phyloP scores from a whole-genome alignment of 306 rosid species.

The Citrullus colocynthis region DNA sequence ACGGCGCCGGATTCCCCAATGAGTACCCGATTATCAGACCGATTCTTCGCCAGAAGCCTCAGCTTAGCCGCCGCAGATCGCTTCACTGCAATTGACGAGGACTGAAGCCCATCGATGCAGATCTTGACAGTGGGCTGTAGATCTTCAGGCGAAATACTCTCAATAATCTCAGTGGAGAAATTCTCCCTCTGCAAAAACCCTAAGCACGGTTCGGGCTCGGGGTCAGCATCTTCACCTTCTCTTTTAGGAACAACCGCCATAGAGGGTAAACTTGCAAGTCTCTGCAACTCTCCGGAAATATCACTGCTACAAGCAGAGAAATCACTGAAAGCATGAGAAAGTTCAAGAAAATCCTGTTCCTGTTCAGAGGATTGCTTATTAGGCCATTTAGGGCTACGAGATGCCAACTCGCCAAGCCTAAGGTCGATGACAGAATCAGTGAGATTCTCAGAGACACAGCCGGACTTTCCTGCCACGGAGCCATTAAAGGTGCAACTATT shows the following conservation, averaged over 20 bases:
- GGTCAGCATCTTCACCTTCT: not conserved
- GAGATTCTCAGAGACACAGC: constrained; percentile 47
- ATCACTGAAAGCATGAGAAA: constrained; percentile 85
- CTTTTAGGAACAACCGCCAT: constrained; percentile 27
- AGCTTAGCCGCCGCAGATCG: constrained; percentile 95
- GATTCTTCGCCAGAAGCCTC: constrained; percentile 76
- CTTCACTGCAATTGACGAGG: constrained; percentile 60
- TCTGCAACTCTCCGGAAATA: constrained; percentile 78
- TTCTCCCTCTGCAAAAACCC: constrained; percentile 81
- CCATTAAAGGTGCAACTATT: constrained; percentile 25
- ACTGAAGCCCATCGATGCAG: constrained; percentile 70
- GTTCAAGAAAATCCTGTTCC: constrained; percentile 53
- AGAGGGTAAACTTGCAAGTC: constrained; percentile 58
- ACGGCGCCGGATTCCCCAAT: constrained; percentile 95
- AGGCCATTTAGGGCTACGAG: constrained; percentile 28
- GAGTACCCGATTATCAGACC: constrained; percentile 66
- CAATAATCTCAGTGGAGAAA: constrained; percentile 89
- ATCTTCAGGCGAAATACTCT: constrained; percentile 98
- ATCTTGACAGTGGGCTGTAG: constrained; percentile 94
- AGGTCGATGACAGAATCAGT: constrained; percentile 83
- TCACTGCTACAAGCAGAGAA: constrained; percentile 88
- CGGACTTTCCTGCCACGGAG: constrained; percentile 18
- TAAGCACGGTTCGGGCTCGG: constrained; percentile 50
- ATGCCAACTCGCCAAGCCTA: constrained; percentile 75
- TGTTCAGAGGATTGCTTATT: constrained; percentile 24